phyloP scores from a whole-genome alignment of 768 basidiomycete species.

The Boletus speciosus region DNA sequence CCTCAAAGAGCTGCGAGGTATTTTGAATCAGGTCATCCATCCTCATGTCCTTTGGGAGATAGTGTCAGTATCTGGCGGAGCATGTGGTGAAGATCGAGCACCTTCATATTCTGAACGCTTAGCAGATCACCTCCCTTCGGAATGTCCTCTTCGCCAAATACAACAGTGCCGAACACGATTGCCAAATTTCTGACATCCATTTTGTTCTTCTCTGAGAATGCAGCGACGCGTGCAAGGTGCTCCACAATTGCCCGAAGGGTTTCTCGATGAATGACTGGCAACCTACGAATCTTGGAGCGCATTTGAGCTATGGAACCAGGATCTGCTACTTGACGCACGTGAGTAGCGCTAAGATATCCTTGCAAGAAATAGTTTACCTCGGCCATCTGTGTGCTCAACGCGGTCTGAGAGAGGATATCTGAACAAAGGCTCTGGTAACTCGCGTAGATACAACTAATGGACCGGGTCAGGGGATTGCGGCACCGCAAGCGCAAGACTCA shows the following conservation, averaged over 20 bases:
- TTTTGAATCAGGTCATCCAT: conserved; percentile 86
- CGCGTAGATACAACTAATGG: conserved; percentile 70
- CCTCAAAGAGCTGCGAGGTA: conserved; percentile 59
- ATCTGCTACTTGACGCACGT: conserved; percentile 56
- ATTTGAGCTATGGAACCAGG: conserved; percentile 64
- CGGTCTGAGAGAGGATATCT: conserved; percentile 77
- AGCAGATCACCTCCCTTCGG: conserved; percentile 75
- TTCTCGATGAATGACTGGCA: conserved; percentile 82
- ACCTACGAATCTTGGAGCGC: conserved; percentile 79
- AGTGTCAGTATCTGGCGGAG: conserved; percentile 31
- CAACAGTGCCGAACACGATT: conserved; percentile 83
- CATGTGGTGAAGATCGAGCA: conserved; percentile 29
- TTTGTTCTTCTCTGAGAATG: conserved; percentile 72
- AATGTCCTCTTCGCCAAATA: conserved; percentile 91
- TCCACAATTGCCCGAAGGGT: conserved; percentile 79
- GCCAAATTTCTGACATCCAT: conserved; percentile 94
- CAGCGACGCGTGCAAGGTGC: conserved; percentile 72
- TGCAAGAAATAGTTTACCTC: conserved; percentile 44
- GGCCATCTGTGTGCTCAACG: conserved; percentile 72
- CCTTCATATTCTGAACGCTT: conserved; percentile 73
- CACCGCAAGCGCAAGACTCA: conserved; percentile 23
- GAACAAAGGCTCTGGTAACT: conserved; percentile 88
- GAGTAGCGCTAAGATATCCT: background rate
- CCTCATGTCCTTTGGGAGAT: conserved; percentile 50
- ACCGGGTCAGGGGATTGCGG: background rate